Percentiles rank a stretch among this genome's conserved stretches.
These are phyloP conservation scores for Gyrodon lividus DNA, from an alignment of 768 basidiomycete species.

Conservation along the genomic window DNA sequence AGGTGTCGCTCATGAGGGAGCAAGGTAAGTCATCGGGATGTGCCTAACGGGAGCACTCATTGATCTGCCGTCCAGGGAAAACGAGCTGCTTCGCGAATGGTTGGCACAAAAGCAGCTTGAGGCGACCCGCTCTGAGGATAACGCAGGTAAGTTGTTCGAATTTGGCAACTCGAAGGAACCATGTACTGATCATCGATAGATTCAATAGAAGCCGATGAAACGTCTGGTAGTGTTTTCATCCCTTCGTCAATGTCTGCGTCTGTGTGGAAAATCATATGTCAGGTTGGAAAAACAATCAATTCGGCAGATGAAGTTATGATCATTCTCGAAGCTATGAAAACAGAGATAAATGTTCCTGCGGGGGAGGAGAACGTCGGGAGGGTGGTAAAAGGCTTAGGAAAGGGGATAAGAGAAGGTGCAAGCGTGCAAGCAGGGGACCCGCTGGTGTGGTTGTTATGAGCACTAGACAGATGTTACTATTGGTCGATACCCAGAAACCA, in stretches of 20 bases:
- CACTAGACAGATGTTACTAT: too few relatives aligned
- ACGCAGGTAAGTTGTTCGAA: conserved; percentile 5
- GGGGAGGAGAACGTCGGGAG: conserved; percentile 47
- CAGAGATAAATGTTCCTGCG: conserved; percentile 50
- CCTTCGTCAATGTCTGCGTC: conserved; percentile 43
- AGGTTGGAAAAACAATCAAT: conserved; percentile 41
- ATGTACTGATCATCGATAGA: neutral
- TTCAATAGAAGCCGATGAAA: conserved; percentile 3
- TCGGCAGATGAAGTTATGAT: conserved; percentile 44
- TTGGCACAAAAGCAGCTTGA: conserved; percentile 27
- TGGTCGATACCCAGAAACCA: too few relatives aligned
- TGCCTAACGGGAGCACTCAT: too few relatives aligned
- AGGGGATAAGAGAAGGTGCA: conserved; percentile 42
- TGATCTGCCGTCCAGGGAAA: conserved; percentile 37
- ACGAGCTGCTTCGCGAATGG: conserved; percentile 44
- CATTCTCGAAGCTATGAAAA: conserved; percentile 68
- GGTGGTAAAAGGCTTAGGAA: conserved; percentile 39
- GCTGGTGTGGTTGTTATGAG: conserved; percentile 35
- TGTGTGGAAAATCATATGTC: conserved; percentile 51
- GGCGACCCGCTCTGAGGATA: neutral
- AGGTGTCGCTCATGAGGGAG: conserved; percentile 39
- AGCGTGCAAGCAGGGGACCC: conserved; percentile 47
- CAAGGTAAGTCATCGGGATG: conserved; percentile 31
- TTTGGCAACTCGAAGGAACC: neutral
- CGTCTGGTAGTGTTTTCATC: conserved; percentile 9